Base-by-base conservation (phyloP, 2,329 filamentous ascomycete species). In the Pseudogymnoascus sp. region DNA sequence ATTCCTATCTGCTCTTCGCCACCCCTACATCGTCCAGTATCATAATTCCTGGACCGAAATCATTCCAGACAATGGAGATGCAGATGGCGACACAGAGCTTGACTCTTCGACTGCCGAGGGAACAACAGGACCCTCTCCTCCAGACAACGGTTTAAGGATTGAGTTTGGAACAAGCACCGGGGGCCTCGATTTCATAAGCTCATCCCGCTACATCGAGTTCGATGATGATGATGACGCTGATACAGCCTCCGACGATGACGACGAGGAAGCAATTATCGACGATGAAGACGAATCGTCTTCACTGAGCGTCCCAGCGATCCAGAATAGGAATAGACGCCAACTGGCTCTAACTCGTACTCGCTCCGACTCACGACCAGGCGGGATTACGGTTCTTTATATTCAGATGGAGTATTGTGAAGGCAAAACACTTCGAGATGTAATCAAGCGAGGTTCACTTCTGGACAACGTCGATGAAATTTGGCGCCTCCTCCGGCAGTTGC, bases 361-460 rank as follows among this genome's bases (percentile, higher is more conserved):
- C 60, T 72, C 70, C 23, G 65, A 66, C 59, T 69, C 68, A 30
- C 69, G 67, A 55, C 49, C 49, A 19, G 28, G n/a, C 5, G 28
- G 49, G 5, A 55, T 55, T 19, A 55, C 49, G 2, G 49, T 55
- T 12, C 28, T 58, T 16, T 55, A 52, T 36, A 61, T 60, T 64
- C 33, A 52, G 64, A 99, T 99, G 94, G 94, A 99, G 72, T 96
- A 97, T 68, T 99, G 94, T 71, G 93, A 97, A 94, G 93, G 72
- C 64, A 69, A 86, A 82, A 97, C 94, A 0, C 82, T 99, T 33
- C 88, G 92, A 19, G 92, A 97, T 78, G 77, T 97, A 30, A 95
- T 99, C 63, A 82, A 84, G 22, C 85, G 88, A 69, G 88, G 86
- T 30, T 77, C 97, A 9, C 84, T 85, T 68, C 86, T 90, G 67